Evolutionary conservation across 1,284 basidiomycete species (phyloP).

Genomic region (Athelia psychrophila): DNA sequence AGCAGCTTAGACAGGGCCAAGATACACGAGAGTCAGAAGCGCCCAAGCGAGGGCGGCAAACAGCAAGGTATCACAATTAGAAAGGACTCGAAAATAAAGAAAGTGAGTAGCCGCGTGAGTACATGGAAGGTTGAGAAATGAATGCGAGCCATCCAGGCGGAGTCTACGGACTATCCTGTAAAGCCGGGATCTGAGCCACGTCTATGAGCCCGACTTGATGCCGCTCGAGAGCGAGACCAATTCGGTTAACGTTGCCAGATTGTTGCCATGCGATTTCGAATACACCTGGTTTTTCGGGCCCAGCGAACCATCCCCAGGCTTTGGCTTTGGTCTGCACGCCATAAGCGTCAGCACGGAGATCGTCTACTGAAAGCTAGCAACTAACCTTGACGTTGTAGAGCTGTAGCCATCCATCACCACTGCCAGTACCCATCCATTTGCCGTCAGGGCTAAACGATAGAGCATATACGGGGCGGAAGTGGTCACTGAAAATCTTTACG

Average conservation of each 20-base stretch:
- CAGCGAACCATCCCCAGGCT: conserved; percentile 58
- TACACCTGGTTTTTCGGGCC: conserved; percentile 47
- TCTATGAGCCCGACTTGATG: conserved; percentile 54
- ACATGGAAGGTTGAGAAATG: too few species aligned
- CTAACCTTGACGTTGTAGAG: conserved; percentile 58
- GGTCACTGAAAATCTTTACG: conserved; percentile 62
- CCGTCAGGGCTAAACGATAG: conserved; percentile 68
- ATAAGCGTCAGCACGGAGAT: background rate
- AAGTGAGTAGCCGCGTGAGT: too few species aligned
- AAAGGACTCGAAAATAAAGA: too few species aligned
- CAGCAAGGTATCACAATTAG: too few species aligned
- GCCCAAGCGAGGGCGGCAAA: too few species aligned
- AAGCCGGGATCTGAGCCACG: conserved; percentile 37
- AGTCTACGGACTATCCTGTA: background rate
- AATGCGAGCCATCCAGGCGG: background rate
- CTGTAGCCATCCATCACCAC: conserved; percentile 59
- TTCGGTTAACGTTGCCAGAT: conserved; percentile 43
- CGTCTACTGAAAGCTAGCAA: background rate
- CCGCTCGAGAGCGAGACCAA: conserved; percentile 57
- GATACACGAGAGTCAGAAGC: too few species aligned
- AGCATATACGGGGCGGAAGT: conserved; percentile 65
- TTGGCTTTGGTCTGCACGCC: conserved; percentile 38
- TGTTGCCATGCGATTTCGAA: conserved; percentile 68
- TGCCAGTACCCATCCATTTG: conserved; percentile 53
- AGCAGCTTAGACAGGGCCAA: too few species aligned